A percentile compares a stretch with the other conserved stretches of the same genome.
Evolutionary conservation across 305 asterid genomes (phyloP).

Genomic region (Salvia sclarea): DNA sequence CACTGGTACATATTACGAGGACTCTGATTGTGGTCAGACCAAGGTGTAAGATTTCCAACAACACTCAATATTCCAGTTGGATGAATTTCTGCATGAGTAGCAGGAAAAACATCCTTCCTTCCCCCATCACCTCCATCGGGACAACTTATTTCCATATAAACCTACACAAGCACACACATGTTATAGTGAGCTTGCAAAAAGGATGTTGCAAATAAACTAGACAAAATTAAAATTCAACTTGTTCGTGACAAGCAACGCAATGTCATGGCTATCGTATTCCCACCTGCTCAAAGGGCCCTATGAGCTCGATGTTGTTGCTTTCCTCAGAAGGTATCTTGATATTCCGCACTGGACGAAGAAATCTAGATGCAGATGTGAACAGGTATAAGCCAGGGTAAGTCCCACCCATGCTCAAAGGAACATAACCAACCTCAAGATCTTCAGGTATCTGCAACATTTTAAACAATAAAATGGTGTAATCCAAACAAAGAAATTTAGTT

Average conservation of each 20-base stretch:
- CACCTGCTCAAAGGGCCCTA: constrained; percentile 99
- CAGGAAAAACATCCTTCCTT: constrained; percentile 70
- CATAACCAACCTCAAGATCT: constrained; percentile 96
- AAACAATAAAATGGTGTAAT: constrained; percentile 15
- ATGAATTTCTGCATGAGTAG: constrained; percentile 94
- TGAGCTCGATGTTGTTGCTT: constrained; percentile 68
- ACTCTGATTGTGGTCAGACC: constrained; percentile 99
- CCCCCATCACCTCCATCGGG: constrained; percentile 97
- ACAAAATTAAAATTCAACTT: constrained; percentile 23
- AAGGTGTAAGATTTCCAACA: constrained; percentile 93
- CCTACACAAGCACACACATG: constrained; percentile 52
- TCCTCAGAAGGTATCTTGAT: constrained; percentile 61
- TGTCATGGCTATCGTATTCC: constrained; percentile 24
- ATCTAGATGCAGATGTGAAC: constrained; percentile 89
- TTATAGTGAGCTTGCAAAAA: constrained; percentile 12
- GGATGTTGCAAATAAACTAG: constrained; percentile 2
- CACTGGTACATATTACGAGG: constrained; percentile 99
- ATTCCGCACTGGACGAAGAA: constrained; percentile 85
- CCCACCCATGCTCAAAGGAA: constrained; percentile 92
- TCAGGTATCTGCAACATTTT: constrained; percentile 68
- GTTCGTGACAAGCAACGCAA: constrained; percentile 23
- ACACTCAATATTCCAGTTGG: constrained; percentile 94
- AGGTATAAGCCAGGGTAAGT: constrained; percentile 89
- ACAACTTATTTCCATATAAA: constrained; percentile 95
- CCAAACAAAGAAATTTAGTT: background rate